Percentiles rank a stretch among this genome's conserved stretches.
Conservation (phyloP, 495 filamentous ascomycete genomes). For the Melanomma pulvis-pyrius region DNA sequence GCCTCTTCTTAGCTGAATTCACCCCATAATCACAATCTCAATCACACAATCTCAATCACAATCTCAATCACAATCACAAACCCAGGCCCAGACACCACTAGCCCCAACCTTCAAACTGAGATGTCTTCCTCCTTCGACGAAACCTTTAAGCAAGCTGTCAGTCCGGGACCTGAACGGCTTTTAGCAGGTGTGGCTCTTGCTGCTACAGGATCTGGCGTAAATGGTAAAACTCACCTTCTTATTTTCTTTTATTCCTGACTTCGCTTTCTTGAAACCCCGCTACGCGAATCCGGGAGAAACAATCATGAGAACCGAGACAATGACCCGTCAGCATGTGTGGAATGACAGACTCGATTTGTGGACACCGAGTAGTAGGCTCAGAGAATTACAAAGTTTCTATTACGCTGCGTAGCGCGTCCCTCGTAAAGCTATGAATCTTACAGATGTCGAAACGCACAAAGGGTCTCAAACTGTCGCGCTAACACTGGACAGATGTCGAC, state of each 20-base stretch:
- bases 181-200: slow-evolving; percentile 26
- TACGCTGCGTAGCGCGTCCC: neutral
- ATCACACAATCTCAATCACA: neutral
- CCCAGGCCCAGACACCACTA: neutral
- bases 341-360: neutral
- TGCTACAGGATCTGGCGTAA: slow-evolving; percentile 21
- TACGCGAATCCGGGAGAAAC: neutral
- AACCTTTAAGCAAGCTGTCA: slow-evolving; percentile 24
- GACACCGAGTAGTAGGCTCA: neutral
- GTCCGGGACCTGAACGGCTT: slow-evolving; percentile 10
- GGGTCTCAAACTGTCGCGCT: neutral
- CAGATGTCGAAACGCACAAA: slow-evolving; percentile 3
- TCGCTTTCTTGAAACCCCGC: neutral
- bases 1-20: too few relatives aligned
- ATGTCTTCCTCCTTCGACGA: slow-evolving; percentile 13
- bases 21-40: neutral
- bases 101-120: neutral
- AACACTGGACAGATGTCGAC: neutral
- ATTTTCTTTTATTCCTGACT: slow-evolving; percentile 1
- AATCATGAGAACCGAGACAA: slow-evolving; percentile 2
- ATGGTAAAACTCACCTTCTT: slow-evolving; percentile 9
- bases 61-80: neutral
- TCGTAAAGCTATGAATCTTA: slow-evolving; percentile 8
- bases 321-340: neutral
- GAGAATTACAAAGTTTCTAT: neutral